Conservation (phyloP, 768 basidiomycete genomes). For the Trametes cubensis region DNA sequence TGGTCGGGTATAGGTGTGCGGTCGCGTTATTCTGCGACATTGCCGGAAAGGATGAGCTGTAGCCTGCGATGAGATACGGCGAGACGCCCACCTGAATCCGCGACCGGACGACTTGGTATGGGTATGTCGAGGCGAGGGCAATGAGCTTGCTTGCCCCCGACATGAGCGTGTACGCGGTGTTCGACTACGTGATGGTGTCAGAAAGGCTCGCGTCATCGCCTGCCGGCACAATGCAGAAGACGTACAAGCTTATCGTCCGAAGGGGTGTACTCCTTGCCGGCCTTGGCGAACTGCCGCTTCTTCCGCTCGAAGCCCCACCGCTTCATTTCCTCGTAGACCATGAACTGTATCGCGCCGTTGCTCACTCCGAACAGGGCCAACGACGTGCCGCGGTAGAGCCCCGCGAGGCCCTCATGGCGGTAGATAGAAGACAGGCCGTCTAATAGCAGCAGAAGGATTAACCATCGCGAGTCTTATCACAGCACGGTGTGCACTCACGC, state of each 20-base stretch:
- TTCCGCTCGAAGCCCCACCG: slow-evolving; percentile 83
- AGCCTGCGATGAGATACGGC: neutral
- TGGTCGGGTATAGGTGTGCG: slow-evolving; percentile 73
- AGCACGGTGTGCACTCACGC: slow-evolving; percentile 49
- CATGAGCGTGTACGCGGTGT: slow-evolving; percentile 88
- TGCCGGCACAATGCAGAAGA: slow-evolving; percentile 5
- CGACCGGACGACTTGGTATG: slow-evolving; percentile 95
- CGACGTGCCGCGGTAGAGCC: slow-evolving; percentile 85
- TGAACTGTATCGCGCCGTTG: slow-evolving; percentile 95
- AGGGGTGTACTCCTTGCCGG: slow-evolving; percentile 65
- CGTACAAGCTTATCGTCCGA: slow-evolving; percentile 87
- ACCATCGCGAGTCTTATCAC: neutral
- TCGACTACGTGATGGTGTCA: slow-evolving; percentile 60
- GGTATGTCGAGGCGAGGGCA: slow-evolving; percentile 86
- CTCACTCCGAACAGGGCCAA: slow-evolving; percentile 91
- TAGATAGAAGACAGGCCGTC: slow-evolving; percentile 77
- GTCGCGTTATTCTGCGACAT: slow-evolving; percentile 63
- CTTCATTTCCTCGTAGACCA: slow-evolving; percentile 96
- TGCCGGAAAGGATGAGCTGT: neutral
- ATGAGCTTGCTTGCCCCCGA: slow-evolving; percentile 88
- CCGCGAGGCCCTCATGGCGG: slow-evolving; percentile 70
- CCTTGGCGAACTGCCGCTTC: slow-evolving; percentile 57
- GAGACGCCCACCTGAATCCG: slow-evolving; percentile 74
- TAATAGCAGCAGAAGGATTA: slow-evolving; percentile 28
- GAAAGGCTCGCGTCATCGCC: neutral